phyloP scores from a whole-genome alignment of 768 basidiomycete species.

The Chalciporus sphaerocephalus region DNA sequence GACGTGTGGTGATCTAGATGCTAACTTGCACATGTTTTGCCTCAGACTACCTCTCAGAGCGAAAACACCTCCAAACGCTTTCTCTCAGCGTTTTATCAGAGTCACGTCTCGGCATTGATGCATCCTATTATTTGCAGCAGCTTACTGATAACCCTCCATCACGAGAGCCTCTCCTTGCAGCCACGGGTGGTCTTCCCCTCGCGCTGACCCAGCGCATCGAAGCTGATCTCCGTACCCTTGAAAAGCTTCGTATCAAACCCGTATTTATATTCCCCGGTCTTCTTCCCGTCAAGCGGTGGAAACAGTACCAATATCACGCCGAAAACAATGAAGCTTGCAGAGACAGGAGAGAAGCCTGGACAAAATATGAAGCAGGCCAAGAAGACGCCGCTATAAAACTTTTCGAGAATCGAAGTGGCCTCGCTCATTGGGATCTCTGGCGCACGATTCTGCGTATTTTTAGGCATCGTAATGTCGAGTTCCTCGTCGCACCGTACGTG shows the following conservation, averaged over 20 bases:
- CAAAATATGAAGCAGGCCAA: constrained; percentile 87
- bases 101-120: constrained; percentile 95
- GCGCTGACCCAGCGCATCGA: constrained; percentile 86
- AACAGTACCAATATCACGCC: constrained; percentile 45
- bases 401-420: constrained; percentile 70
- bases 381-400: constrained; percentile 84
- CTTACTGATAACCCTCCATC: constrained; percentile 73
- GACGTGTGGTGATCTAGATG: not conserved
- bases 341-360: constrained; percentile 84
- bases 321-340: constrained; percentile 66
- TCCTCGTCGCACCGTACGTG: constrained; percentile 91
- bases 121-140: constrained; percentile 79
- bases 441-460: constrained; percentile 89
- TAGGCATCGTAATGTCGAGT: constrained; percentile 92
- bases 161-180: constrained; percentile 87
- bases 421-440: constrained; percentile 91
- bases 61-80: constrained; percentile 81
- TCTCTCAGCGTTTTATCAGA: constrained; percentile 80
- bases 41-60: constrained; percentile 78
- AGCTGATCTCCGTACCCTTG: constrained; percentile 83
- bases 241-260: constrained; percentile 91
- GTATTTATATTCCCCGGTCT: constrained; percentile 98
- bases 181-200: constrained; percentile 91
- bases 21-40: constrained; percentile 1
- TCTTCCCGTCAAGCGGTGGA: constrained; percentile 68